Percentiles rank a stretch among this genome's conserved stretches.
Conservation (phyloP, 306 rosid genomes). For the Trifolium repens region DNA sequence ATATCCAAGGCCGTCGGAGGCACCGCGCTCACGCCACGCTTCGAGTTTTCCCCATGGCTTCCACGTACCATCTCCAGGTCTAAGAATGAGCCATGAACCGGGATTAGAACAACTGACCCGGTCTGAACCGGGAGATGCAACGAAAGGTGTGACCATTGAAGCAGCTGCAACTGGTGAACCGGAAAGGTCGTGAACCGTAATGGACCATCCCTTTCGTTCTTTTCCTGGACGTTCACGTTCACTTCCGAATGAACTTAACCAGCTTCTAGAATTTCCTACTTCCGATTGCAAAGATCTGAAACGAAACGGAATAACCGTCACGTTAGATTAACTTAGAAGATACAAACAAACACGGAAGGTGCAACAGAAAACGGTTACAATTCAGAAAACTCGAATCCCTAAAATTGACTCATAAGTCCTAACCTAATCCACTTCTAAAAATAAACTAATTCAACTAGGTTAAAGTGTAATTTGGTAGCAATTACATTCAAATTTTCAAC, state of each 20-base stretch:
- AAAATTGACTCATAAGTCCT: conserved; percentile 4
- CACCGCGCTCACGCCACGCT: conserved; percentile 82
- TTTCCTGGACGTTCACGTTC: conserved; percentile 75
- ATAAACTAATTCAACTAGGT: neutral
- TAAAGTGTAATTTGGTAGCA: conserved; percentile 15
- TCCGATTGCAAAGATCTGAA: conserved; percentile 65
- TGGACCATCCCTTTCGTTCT: conserved; percentile 79
- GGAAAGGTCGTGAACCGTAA: conserved; percentile 74
- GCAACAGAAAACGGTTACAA: conserved; percentile 29
- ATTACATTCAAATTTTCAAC: conserved; percentile 1
- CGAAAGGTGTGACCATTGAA: conserved; percentile 77
- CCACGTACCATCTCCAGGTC: conserved; percentile 73
- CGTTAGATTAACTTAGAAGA: neutral
- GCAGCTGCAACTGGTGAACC: conserved; percentile 80
- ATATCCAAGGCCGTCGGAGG: conserved; percentile 68
- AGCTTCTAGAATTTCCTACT: conserved; percentile 50
- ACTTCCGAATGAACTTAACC: conserved; percentile 74
- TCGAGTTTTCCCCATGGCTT: conserved; percentile 77
- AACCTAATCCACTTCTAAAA: conserved; percentile 3
- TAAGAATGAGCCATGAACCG: conserved; percentile 76
- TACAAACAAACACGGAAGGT: neutral
- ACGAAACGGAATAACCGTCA: conserved; percentile 33
- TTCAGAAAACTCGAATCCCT: conserved; percentile 9
- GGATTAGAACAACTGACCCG: conserved; percentile 77
- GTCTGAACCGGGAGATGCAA: conserved; percentile 73